Percentiles rank a stretch among this genome's conserved stretches.
phyloP scores from a whole-genome alignment of 208 protist species.

The Crithidia mellificae region DNA sequence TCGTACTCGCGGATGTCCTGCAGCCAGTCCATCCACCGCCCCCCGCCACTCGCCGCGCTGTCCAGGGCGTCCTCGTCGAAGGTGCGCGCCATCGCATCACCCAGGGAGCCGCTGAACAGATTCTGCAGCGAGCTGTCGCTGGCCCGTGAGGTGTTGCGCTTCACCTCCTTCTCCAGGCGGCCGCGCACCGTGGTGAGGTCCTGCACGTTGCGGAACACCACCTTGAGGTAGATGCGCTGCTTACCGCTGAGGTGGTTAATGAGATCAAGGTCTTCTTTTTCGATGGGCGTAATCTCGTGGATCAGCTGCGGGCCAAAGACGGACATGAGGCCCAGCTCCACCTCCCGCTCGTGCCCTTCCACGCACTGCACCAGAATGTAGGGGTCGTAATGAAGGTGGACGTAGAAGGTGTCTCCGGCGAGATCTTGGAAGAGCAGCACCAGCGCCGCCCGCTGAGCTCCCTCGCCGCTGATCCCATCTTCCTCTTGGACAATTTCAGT shows the following conservation, averaged over 20 bases:
- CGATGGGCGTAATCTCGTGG: conserved; percentile 70
- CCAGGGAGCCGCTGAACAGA: conserved; percentile 63
- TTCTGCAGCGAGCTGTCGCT: conserved; percentile 50
- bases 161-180: conserved; percentile 79
- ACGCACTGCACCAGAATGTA: conserved; percentile 79
- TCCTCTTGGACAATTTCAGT: conserved; percentile 43
- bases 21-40: conserved; percentile 92
- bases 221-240: conserved; percentile 92
- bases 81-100: conserved; percentile 69
- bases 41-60: conserved; percentile 22
- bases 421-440: conserved; percentile 84
- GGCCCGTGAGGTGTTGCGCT: conserved; percentile 50
- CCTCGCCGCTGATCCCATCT: conserved; percentile 34
- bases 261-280: conserved; percentile 97
- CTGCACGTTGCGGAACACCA: conserved; percentile 94
- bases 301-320: conserved; percentile 91
- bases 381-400: conserved; percentile 72
- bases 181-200: conserved; percentile 92
- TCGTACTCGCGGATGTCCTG: conserved; percentile 99
- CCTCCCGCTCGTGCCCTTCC: conserved; percentile 91
- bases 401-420: conserved; percentile 77
- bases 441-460: conserved; percentile 51
- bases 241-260: conserved; percentile 97
- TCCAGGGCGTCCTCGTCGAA: conserved; percentile 62
- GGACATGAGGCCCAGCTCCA: conserved; percentile 93